Conservation (phyloP, 2,329 filamentous ascomycete species). For the Diaporthe citriasiana region DNA sequence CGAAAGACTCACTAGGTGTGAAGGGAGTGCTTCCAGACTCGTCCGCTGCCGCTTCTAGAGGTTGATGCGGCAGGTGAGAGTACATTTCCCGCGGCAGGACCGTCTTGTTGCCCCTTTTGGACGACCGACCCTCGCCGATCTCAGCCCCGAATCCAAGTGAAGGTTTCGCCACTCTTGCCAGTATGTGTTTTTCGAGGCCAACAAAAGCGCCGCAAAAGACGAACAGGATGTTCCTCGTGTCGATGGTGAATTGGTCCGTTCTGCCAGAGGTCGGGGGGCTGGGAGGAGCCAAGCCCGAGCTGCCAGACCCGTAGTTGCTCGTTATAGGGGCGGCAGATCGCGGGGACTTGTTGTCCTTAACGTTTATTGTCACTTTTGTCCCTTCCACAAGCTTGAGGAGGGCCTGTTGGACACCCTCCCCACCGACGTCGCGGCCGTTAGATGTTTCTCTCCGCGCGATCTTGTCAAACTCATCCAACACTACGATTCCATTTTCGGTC, state of each 20-base stretch:
- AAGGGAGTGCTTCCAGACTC: constrained; percentile 54
- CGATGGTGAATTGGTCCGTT: constrained; percentile 78
- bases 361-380: constrained; percentile 91
- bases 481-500: constrained; percentile 93
- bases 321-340: constrained; percentile 67
- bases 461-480: constrained; percentile 97
- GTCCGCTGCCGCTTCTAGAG: constrained; percentile 49
- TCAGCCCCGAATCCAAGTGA: constrained; percentile 94
- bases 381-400: constrained; percentile 96
- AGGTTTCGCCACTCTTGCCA: constrained; percentile 86
- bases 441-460: constrained; percentile 89
- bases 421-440: constrained; percentile 93
- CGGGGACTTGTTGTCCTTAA: constrained; percentile 80
- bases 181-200: constrained; percentile 87
- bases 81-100: constrained; percentile 76
- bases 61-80: constrained; percentile 69
- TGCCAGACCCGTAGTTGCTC: constrained; percentile 64
- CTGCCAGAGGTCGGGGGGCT: constrained; percentile 63
- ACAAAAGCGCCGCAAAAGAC: constrained; percentile 97
- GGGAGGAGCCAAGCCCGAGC: constrained; percentile 62
- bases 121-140: constrained; percentile 67
- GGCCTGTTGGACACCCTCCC: constrained; percentile 96
- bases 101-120: constrained; percentile 63
- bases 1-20: constrained; percentile 55
- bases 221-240: constrained; percentile 97